Percentiles rank a stretch among this genome's conserved stretches.
These are phyloP conservation scores for Senecio squalidus DNA, from an alignment of 140 eudicot species.

Conservation along the genomic window DNA sequence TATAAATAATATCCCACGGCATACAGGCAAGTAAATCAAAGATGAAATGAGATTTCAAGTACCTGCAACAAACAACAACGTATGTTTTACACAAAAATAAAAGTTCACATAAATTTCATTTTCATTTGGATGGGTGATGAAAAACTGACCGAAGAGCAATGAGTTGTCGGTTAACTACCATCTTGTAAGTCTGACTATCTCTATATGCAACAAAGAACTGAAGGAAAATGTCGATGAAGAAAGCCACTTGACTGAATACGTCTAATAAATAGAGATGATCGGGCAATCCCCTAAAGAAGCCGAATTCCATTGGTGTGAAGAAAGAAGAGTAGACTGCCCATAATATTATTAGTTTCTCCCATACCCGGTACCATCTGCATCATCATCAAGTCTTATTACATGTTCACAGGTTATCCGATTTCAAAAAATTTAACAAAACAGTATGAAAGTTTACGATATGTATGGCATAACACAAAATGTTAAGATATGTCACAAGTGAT, in stretches of 20 bases:
- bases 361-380: constrained; percentile 48
- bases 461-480: not conserved
- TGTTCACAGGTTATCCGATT: not conserved
- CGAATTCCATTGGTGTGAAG: constrained; percentile 71
- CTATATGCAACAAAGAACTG: constrained; percentile 51
- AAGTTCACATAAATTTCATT: no score
- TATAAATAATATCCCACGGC: constrained; percentile 88
- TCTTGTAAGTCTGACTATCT: constrained; percentile 38
- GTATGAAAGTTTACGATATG: not conserved
- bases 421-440: not conserved
- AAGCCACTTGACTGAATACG: constrained; percentile 50
- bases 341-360: constrained; percentile 52
- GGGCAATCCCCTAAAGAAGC: constrained; percentile 64
- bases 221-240: constrained; percentile 49
- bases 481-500: not conserved
- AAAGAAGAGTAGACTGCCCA: constrained; percentile 70
- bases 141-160: constrained; percentile 32
- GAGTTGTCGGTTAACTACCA: constrained; percentile 20
- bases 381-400: not conserved
- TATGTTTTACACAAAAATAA: no score
- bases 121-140: not conserved
- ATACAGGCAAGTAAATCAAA: constrained; percentile 69
- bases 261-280: constrained; percentile 50
- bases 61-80: constrained; percentile 37
- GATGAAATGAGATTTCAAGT: constrained; percentile 67